Base-by-base conservation (phyloP, 352 stramenopile species). In the Blastocystis sp. region DNA sequence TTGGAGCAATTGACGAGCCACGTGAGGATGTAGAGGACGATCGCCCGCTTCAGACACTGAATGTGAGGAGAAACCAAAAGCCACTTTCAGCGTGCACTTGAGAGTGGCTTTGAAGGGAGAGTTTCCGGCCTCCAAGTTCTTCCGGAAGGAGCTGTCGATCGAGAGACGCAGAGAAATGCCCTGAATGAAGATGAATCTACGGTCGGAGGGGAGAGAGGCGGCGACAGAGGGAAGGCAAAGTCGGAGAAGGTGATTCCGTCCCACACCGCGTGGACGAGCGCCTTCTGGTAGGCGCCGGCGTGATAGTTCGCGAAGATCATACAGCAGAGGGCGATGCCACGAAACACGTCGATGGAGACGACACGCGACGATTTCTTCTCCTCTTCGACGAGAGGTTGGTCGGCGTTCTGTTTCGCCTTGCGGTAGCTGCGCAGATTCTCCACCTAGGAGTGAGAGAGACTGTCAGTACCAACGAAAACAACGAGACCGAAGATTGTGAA, bases 301-400 rank as follows among this genome's bases (percentile, higher is more conserved):
- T 44, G 44, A 42, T 81, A 81, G 53, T 81, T 81, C 24, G 69
- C 69, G 46, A 81, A 81, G 69, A 81, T 81, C 69, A 81, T 81
- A 51, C 53, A 29, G 32, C 69, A 81, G 32, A 81, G 34, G 0
- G 32, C 29, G 16, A 81, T 81, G 6, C 69, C 69, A 29, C 69
- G 49, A n/a, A 81, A 81, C 16, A 81, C 69, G 53, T 81, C 69
- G 36, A 81, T 64, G 6, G 69, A 65, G 11, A 29, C 44, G 9
- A 81, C 27, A 27, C 69, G 69, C 16, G 69, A 61, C 1, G 61
- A 72, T 18, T 72, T 42, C 6, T 32, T 6, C 14, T 32, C 14
- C 57, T 34, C 18, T 53, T 53, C 27, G 3, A 42, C 8, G 14
- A 34, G 57, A 18, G 24, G 24, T 42, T 67, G 3, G 24, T 34